These are phyloP conservation scores for Brassica carinata DNA, from an alignment of 345 rosid genomes.

Conservation along the genomic window DNA sequence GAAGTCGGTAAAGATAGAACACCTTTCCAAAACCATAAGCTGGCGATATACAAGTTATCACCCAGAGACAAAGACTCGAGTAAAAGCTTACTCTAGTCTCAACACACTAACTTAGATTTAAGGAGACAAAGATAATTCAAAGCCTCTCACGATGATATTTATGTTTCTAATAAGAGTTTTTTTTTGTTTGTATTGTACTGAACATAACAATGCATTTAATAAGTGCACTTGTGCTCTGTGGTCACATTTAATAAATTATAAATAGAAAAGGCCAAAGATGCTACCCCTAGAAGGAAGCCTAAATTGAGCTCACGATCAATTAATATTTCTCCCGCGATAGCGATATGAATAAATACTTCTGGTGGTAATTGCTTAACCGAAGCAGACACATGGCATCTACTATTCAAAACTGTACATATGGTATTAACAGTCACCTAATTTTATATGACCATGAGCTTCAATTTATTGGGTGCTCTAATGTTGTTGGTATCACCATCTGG, in stretches of 20 bases:
- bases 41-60: no score
- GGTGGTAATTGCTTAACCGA: not conserved
- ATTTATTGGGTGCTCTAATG: not conserved
- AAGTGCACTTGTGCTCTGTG: not conserved
- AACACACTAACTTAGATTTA: no score
- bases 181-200: not conserved
- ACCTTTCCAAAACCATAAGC: no score
- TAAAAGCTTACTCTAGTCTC: no score
- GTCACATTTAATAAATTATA: not conserved
- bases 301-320: not conserved
- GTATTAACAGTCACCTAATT: not conserved
- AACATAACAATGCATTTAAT: not conserved
- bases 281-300: not conserved
- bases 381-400: not conserved
- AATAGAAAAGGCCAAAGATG: not conserved
- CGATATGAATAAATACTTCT: not conserved
- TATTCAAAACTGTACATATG: not conserved
- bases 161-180: no score
- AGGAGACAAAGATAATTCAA: no score
- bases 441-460: not conserved
- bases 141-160: not conserved
- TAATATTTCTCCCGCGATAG: not conserved
- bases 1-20: no score
- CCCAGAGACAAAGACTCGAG: no score
- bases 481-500: not conserved